A percentile compares a stretch with the other conserved stretches of the same genome.
Evolutionary conservation across 495 filamentous ascomycete genomes (phyloP).

Genomic region (Filosporella fistucella): DNA sequence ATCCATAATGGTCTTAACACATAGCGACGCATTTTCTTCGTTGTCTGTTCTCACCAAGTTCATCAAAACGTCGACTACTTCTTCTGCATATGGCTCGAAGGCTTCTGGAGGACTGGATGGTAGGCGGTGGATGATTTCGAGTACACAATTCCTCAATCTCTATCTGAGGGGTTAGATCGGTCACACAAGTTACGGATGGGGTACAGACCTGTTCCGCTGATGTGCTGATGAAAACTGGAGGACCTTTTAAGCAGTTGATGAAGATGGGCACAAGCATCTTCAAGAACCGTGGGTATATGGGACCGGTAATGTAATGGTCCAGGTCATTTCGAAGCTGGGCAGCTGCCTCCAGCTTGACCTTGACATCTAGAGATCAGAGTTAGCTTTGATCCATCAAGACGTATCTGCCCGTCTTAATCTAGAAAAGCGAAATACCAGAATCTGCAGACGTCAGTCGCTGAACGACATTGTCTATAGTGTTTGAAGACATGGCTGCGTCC

Average conservation of each 20-base stretch:
- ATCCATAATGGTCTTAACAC: constrained; percentile 97
- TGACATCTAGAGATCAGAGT: constrained; percentile 52
- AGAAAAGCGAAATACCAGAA: constrained; percentile 35
- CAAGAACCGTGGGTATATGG: constrained; percentile 70
- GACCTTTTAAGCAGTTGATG: constrained; percentile 75
- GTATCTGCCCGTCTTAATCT: not conserved
- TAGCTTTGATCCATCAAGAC: not conserved
- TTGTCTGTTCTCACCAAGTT: constrained; percentile 84
- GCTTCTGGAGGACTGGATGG: constrained; percentile 75
- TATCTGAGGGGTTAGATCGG: constrained; percentile 32
- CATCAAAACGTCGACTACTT: constrained; percentile 87
- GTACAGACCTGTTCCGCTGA: constrained; percentile 69
- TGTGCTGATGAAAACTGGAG: constrained; percentile 85
- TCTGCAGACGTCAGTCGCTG: constrained; percentile 47
- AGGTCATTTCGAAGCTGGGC: constrained; percentile 80
- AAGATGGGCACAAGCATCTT: constrained; percentile 87
- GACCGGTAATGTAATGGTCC: constrained; percentile 56
- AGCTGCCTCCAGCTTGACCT: constrained; percentile 70
- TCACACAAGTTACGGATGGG: constrained; percentile 8
- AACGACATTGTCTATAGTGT: constrained; percentile 46
- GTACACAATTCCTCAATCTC: constrained; percentile 84
- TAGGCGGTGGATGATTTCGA: constrained; percentile 91
- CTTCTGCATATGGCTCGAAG: constrained; percentile 79
- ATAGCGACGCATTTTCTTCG: constrained; percentile 95
- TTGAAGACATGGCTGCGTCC: constrained; percentile 44